These are phyloP conservation scores for Cladosporium halotolerans DNA, from an alignment of 2,329 filamentous ascomycete species.

Conservation along the genomic window DNA sequence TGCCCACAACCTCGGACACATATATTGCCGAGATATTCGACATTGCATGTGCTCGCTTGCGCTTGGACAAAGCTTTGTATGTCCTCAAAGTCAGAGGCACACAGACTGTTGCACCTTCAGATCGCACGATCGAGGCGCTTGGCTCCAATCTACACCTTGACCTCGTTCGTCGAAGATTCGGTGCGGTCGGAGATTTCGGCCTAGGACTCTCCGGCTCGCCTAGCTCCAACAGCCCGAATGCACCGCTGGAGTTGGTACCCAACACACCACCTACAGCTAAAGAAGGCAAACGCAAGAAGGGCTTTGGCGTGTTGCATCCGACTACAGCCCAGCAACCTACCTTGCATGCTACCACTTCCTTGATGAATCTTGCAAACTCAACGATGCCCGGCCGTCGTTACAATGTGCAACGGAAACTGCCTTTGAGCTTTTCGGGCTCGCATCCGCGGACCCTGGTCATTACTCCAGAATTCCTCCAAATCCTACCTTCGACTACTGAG, in stretches of 20 bases:
- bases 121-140: conserved; percentile 72
- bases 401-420: conserved; percentile 73
- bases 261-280: conserved; percentile 31
- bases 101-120: conserved; percentile 66
- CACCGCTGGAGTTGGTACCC: conserved; percentile 51
- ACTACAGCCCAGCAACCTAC: conserved; percentile 48
- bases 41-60: conserved; percentile 67
- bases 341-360: conserved; percentile 5
- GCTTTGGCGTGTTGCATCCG: conserved; percentile 46
- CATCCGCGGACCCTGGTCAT: conserved; percentile 72
- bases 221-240: conserved; percentile 63
- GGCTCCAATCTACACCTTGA: conserved; percentile 71
- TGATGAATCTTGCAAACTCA: conserved; percentile 7
- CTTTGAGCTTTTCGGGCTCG: conserved; percentile 70
- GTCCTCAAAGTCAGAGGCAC: conserved; percentile 72
- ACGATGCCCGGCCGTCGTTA: conserved; percentile 50
- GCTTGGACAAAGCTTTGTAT: conserved; percentile 71
- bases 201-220: conserved; percentile 64
- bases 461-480: conserved; percentile 80
- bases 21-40: conserved; percentile 79
- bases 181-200: conserved; percentile 58
- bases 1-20: conserved; percentile 74
- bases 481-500: conserved; percentile 56
- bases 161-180: conserved; percentile 67
- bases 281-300: conserved; percentile 24